Evolutionary conservation across 2,329 filamentous ascomycete genomes (phyloP).

Genomic region (Dothistroma pini): DNA sequence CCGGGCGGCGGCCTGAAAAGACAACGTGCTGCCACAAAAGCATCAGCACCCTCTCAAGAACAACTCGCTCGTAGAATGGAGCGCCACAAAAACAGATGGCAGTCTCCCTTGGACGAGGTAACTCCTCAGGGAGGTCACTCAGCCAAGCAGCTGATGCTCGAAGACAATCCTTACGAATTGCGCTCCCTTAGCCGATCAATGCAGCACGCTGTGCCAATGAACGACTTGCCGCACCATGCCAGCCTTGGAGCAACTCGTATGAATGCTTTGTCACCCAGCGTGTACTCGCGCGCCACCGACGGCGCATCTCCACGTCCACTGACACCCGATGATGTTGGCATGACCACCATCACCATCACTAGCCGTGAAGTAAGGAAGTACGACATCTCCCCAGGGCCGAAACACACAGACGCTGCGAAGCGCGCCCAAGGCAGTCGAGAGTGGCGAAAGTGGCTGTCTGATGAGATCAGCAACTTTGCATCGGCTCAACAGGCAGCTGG

Average conservation of each 20-base stretch:
- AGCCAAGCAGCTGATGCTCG: conserved; percentile 19
- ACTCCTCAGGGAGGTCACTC: conserved; percentile 33
- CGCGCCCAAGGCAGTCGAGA: conserved; percentile 38
- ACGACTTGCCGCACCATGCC: conserved; percentile 25
- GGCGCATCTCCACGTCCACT: conserved; percentile 34
- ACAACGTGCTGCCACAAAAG: conserved; percentile 22
- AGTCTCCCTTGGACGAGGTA: conserved; percentile 38
- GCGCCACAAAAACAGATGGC: conserved; percentile 42
- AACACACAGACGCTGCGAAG: conserved; percentile 2
- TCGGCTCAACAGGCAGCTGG: neutral
- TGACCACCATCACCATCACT: conserved; percentile 43
- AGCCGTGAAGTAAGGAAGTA: conserved; percentile 45
- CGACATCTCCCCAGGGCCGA: conserved; percentile 33
- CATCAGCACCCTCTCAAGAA: conserved; percentile 35
- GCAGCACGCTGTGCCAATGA: conserved; percentile 11
- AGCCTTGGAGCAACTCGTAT: conserved; percentile 8
- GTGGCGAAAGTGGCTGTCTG: conserved; percentile 47
- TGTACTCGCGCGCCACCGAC: conserved; percentile 46
- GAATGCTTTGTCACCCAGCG: conserved; percentile 40
- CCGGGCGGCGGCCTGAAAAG: conserved; percentile 17
- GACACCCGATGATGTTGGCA: conserved; percentile 27
- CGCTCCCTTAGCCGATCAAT: conserved; percentile 21
- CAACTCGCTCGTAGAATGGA: conserved; percentile 40
- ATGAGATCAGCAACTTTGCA: conserved; percentile 39
- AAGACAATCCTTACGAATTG: conserved; percentile 35